A percentile compares a stretch with the other conserved stretches of the same genome.
Conservation (phyloP, 2,329 filamentous ascomycete genomes). For the Alternaria sp. region DNA sequence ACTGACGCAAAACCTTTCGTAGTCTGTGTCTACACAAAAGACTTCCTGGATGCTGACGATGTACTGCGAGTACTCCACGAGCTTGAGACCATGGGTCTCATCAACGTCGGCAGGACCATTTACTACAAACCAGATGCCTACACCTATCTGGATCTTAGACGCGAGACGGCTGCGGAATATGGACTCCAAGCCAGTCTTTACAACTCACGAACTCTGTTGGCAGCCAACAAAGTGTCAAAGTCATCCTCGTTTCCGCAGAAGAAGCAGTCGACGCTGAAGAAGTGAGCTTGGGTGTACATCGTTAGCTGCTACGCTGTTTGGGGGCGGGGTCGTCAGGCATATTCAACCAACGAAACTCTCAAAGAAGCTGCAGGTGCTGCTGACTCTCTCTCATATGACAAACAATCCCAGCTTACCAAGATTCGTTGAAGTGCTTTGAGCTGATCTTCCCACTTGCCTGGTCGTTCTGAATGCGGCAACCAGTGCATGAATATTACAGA, state of each 20-base stretch:
- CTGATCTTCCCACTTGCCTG: neutral
- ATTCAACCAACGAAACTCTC: neutral
- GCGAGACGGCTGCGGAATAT: constrained; percentile 46
- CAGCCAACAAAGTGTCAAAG: constrained; percentile 16
- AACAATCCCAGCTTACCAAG: neutral
- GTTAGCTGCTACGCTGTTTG: neutral
- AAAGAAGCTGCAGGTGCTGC: neutral
- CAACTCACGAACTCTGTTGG: constrained; percentile 49
- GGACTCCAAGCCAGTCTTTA: constrained; percentile 53
- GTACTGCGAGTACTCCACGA: constrained; percentile 70
- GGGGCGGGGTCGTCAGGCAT: neutral
- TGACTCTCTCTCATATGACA: too few species aligned
- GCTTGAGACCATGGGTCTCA: constrained; percentile 68
- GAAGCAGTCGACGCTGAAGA: constrained; percentile 15
- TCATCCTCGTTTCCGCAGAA: constrained; percentile 11
- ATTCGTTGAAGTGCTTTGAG: neutral
- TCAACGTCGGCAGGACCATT: constrained; percentile 59
- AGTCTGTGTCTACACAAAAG: constrained; percentile 74
- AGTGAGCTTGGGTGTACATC: neutral
- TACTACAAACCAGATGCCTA: constrained; percentile 79
- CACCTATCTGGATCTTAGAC: constrained; percentile 52
- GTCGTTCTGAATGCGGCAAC: neutral
- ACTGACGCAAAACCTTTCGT: neutral
- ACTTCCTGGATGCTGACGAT: constrained; percentile 74
- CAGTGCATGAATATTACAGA: neutral